Base-by-base conservation (phyloP, 495 filamentous ascomycete genomes). In the Podospora pseudocomata region DNA sequence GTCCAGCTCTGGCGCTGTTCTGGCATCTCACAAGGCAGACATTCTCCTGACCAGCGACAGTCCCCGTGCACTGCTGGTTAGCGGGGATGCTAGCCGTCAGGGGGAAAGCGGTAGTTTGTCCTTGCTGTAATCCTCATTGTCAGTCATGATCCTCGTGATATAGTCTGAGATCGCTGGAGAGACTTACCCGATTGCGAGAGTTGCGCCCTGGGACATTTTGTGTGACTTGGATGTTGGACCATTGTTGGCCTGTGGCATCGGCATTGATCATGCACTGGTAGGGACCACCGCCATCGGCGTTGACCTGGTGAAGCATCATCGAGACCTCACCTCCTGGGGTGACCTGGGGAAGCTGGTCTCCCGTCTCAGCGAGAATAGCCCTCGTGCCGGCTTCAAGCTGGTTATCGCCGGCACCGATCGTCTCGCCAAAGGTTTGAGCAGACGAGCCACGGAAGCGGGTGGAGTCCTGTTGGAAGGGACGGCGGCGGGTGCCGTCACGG, bases 271-370 rank as follows among this genome's bases (percentile, higher is more conserved):
- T 82, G 75, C 82, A 84, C 5, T 68, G 68, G 67, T 80, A 84
- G 0, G 82, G 82, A 13, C 82, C 80, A 7, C 76, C 80, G 30
- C 82, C 82, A 60, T 84, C 82, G n/a, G 73, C 71, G 70, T 84
- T 84, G n/a, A 84, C 78, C 65, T 84, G 82, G 65, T 84, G 82
- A 5, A 84, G 78, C 2, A 83, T 86, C 85, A 86, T 86, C 59
- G 71, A 71, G 26, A 86, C 64, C 59, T 77, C 55, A 26, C 85
- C 85, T 32, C 83, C 84, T 3, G 72, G 70, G 0, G 75, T 80
- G 68, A 86, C 72, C 68, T 86, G 81, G 0, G 85, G 84, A 18
- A 86, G 80, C 44, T 76, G 68, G 60, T 77, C 75, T 32, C 78
- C 80, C 4, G 81, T 85, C 67, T 79, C 78, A 44, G 75, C 77